Conservation (phyloP, 2,329 filamentous ascomycete species). For the Stromatinia cepivora region DNA sequence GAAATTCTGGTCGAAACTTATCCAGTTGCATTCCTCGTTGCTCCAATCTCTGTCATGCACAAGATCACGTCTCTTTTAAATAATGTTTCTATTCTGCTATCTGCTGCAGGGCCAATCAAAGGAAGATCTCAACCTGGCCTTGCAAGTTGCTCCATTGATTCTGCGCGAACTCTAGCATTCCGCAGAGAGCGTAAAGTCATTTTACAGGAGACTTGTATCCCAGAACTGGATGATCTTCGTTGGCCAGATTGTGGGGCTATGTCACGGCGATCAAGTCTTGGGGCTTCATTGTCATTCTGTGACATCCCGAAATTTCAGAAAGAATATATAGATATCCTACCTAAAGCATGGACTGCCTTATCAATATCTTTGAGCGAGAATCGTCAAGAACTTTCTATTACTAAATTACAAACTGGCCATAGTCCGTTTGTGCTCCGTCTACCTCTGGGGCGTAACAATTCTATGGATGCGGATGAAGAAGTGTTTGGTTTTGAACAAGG, state of each 20-base stretch:
- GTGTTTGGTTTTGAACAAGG: constrained; percentile 83
- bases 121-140: constrained; percentile 54
- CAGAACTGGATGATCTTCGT: constrained; percentile 43
- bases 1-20: constrained; percentile 66
- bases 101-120: constrained; percentile 56
- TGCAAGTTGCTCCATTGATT: constrained; percentile 64
- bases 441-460: constrained; percentile 79
- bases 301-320: constrained; percentile 68
- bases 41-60: constrained; percentile 58
- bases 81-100: constrained; percentile 64
- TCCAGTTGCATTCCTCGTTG: constrained; percentile 48
- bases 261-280: constrained; percentile 49
- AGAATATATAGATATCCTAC: constrained; percentile 84
- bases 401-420: constrained; percentile 74
- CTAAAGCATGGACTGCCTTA: constrained; percentile 77
- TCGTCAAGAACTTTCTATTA: constrained; percentile 81
- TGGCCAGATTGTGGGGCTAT: constrained; percentile 36
- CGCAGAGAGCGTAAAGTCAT: constrained; percentile 61
- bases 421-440: constrained; percentile 84
- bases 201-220: constrained; percentile 35
- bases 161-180: constrained; percentile 69
- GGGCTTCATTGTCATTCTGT: constrained; percentile 42
- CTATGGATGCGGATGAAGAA: constrained; percentile 76
- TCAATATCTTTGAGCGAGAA: constrained; percentile 83
- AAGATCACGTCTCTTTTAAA: constrained; percentile 63